Evolutionary conservation across 192 early-diverging fungal genomes (phyloP).

Genomic region (Gryganskiella cystojenkinii): DNA sequence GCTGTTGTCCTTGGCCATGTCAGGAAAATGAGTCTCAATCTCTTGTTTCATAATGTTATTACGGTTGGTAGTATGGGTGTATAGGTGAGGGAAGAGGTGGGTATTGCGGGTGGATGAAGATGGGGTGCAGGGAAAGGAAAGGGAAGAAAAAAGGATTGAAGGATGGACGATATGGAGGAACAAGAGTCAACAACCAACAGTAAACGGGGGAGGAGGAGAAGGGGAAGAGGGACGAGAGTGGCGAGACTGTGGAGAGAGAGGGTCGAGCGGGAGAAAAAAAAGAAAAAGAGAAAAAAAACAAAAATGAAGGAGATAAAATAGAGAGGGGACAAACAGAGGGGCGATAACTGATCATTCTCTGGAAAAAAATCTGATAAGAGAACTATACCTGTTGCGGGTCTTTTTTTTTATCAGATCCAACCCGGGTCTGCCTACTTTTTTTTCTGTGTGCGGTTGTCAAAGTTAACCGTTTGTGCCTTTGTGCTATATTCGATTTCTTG

Average conservation of each 20-base stretch:
- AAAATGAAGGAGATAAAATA: background rate
- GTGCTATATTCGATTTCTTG: no score
- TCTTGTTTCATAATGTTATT: background rate
- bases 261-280: no score
- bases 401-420: no score
- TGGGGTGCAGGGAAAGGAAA: background rate
- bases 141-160: background rate
- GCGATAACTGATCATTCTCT: conserved; percentile 1
- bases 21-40: no score
- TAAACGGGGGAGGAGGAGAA: background rate
- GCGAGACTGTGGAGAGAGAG: no score
- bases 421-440: no score
- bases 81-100: background rate
- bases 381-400: no score
- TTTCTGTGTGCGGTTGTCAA: no score
- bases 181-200: background rate
- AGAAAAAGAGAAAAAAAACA: background rate
- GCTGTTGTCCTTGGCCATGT: no score
- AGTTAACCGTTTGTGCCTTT: no score
- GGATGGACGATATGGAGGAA: background rate
- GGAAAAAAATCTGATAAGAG: no score
- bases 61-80: background rate
- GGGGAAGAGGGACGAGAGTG: background rate
- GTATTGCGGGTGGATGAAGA: background rate
- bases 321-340: background rate